Evolutionary conservation across 257 asterid species (phyloP).

Genomic region (Prunella vulgaris): DNA sequence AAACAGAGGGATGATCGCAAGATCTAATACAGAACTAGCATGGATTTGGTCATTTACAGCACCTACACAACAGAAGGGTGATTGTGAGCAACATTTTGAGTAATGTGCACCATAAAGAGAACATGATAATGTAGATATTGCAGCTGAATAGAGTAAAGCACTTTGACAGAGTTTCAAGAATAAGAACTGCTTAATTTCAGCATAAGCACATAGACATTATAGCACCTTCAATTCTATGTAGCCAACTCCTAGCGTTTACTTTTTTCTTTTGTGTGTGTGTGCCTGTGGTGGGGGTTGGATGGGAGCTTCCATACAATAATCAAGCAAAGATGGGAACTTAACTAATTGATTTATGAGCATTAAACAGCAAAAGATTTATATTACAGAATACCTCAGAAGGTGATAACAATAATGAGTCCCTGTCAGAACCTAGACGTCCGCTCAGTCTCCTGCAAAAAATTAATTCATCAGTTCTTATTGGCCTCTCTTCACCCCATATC

Average conservation of each 20-base stretch:
- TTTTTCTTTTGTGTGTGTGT: no score
- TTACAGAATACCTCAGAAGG: slow-evolving; percentile 42
- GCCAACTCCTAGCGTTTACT: no score
- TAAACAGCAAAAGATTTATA: slow-evolving; percentile 12
- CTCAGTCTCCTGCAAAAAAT: slow-evolving; percentile 65
- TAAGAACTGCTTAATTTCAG: no score
- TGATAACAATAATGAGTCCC: slow-evolving; percentile 45
- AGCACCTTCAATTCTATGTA: no score
- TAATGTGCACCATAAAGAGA: background rate
- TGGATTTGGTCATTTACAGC: background rate
- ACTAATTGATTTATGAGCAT: background rate
- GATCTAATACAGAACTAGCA: background rate
- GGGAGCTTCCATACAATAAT: no score
- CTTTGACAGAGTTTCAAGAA: background rate
- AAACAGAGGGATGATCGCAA: background rate
- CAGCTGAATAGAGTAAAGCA: background rate
- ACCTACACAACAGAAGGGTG: slow-evolving; percentile 1
- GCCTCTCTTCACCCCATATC: background rate
- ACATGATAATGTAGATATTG: background rate
- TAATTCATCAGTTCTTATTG: background rate
- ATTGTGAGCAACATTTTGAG: background rate
- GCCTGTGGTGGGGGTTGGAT: no score
- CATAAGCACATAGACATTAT: no score
- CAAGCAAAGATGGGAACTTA: no score
- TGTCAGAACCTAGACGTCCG: slow-evolving; percentile 48